Evolutionary conservation across 306 rosid species (phyloP).

Genomic region (Delonix regia): DNA sequence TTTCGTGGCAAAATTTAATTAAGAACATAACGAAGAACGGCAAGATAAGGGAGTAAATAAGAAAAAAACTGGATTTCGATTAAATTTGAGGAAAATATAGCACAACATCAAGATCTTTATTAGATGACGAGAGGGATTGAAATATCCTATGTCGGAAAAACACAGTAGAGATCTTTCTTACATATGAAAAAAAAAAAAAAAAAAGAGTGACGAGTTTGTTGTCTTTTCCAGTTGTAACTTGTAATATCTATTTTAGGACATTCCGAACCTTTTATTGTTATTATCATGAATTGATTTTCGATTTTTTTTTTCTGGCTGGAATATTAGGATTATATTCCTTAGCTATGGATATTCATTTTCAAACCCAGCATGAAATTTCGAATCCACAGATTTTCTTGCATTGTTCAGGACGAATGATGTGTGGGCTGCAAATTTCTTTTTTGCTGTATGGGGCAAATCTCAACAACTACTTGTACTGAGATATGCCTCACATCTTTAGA

Average conservation of each 20-base stretch:
- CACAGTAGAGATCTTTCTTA: not conserved
- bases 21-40: constrained; percentile 23
- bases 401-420: not conserved
- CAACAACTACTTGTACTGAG: constrained; percentile 6
- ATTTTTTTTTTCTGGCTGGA: not conserved
- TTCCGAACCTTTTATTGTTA: not conserved
- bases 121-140: not conserved
- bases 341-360: not conserved
- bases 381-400: not conserved
- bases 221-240: constrained; percentile 4
- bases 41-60: not conserved
- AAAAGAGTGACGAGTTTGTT: not conserved
- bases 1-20: constrained; percentile 43
- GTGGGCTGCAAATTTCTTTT: not conserved
- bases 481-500: constrained; percentile 2
- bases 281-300: not conserved
- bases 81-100: not conserved
- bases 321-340: constrained; percentile 2
- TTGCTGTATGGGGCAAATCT: not conserved
- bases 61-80: constrained; percentile 2
- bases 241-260: constrained; percentile 1
- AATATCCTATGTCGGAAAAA: not conserved
- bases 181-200: not conserved
- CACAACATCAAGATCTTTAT: not conserved
- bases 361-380: not conserved